Conservation (phyloP, 805 yeast genomes). For the Millerozyma miso region DNA sequence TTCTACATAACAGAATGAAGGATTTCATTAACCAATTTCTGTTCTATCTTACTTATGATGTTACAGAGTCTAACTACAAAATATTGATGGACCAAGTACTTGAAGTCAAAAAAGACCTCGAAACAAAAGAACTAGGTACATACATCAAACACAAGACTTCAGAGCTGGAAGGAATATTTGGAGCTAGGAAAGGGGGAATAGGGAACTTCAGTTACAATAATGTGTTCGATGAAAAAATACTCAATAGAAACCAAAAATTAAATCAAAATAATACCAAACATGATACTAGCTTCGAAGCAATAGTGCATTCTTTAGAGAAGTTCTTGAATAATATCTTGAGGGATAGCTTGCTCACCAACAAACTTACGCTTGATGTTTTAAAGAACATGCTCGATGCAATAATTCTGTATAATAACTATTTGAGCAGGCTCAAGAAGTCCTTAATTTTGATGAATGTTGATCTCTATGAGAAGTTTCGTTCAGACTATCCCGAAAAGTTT, state of each 20-base stretch:
- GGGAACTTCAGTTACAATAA: slow-evolving; percentile 13
- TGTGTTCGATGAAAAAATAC: slow-evolving; percentile 15
- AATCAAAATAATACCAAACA: not conserved
- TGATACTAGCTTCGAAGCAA: slow-evolving; percentile 12
- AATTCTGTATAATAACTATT: slow-evolving; percentile 44
- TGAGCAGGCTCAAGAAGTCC: slow-evolving; percentile 51
- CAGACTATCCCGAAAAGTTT: slow-evolving; percentile 33
- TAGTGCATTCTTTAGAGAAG: slow-evolving; percentile 36
- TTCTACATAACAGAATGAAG: slow-evolving; percentile 55
- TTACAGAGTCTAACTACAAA: slow-evolving; percentile 53
- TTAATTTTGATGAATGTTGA: slow-evolving; percentile 47
- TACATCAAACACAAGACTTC: slow-evolving; percentile 3
- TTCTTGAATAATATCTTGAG: slow-evolving; percentile 61
- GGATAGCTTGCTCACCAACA: slow-evolving; percentile 64
- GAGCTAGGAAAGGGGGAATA: slow-evolving; percentile 3
- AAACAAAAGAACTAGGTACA: slow-evolving; percentile 10
- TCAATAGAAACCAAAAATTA: slow-evolving; percentile 1
- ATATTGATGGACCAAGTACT: slow-evolving; percentile 29
- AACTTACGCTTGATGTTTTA: slow-evolving; percentile 45
- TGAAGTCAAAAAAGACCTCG: slow-evolving; percentile 7
- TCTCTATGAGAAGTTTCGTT: slow-evolving; percentile 36
- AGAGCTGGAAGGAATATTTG: not conserved
- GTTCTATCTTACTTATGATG: slow-evolving; percentile 53
- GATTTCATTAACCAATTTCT: slow-evolving; percentile 53
- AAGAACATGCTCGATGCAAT: slow-evolving; percentile 45